These are phyloP conservation scores for Pilatotrama ljubarskyi DNA, from an alignment of 768 basidiomycete genomes.

Conservation along the genomic window DNA sequence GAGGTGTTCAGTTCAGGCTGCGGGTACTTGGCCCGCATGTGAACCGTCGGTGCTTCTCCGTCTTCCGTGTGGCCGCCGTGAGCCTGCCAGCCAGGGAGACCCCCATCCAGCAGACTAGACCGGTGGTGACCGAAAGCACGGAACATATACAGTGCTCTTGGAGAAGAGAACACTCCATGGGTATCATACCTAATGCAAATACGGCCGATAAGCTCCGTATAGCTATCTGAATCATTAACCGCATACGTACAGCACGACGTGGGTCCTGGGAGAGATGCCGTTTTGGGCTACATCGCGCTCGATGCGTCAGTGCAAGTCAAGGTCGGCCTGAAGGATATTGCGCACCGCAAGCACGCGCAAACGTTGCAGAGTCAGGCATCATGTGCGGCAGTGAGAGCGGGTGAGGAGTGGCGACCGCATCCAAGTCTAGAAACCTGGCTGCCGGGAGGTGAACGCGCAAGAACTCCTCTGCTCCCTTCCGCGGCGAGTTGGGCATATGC, in stretches of 20 bases:
- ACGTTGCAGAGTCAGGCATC: constrained; percentile 75
- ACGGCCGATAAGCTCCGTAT: constrained; percentile 6
- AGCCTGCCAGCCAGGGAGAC: constrained; percentile 78
- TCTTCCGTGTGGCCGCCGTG: constrained; percentile 60
- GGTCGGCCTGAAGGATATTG: constrained; percentile 9
- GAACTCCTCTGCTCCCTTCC: constrained; percentile 54
- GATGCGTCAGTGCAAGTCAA: neutral
- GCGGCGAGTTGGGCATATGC: constrained; percentile 90
- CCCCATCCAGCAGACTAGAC: constrained; percentile 91
- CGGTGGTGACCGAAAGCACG: constrained; percentile 84
- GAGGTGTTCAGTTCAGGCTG: constrained; percentile 51
- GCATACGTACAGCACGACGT: constrained; percentile 74
- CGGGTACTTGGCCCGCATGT: constrained; percentile 44
- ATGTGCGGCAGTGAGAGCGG: constrained; percentile 89
- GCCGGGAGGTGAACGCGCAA: constrained; percentile 16
- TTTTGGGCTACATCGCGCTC: constrained; percentile 48
- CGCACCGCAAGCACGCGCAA: constrained; percentile 82
- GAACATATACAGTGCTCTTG: constrained; percentile 94
- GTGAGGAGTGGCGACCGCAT: constrained; percentile 51
- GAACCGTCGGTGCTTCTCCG: constrained; percentile 29
- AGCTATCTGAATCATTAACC: constrained; percentile 3
- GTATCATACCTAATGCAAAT: constrained; percentile 71
- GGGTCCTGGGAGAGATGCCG: constrained; percentile 71
- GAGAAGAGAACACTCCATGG: constrained; percentile 88
- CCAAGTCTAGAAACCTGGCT: constrained; percentile 22